Evolutionary conservation across 208 protist genomes (phyloP).

Genomic region (Leptomonas pyrrhocoris): DNA sequence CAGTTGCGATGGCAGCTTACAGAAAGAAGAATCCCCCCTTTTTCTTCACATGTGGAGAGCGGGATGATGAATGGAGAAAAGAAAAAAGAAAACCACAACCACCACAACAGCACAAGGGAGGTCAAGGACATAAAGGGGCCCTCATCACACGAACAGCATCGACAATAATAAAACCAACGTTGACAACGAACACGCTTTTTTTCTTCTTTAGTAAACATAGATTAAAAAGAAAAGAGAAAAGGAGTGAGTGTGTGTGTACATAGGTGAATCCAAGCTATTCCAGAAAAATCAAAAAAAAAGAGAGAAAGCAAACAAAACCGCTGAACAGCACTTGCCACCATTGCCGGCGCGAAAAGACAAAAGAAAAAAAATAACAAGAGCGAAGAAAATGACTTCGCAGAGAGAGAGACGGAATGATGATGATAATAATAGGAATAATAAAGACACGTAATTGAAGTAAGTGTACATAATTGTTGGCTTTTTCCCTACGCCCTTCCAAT

Average conservation of each 20-base stretch:
- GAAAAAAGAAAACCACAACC: neutral
- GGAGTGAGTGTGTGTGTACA: neutral
- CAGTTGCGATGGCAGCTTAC: too few relatives aligned
- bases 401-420: too few relatives aligned
- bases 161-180: neutral
- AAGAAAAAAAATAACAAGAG: neutral
- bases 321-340: too few relatives aligned
- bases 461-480: too few relatives aligned
- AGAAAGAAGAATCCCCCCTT: too few relatives aligned
- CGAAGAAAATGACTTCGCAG: too few relatives aligned
- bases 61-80: neutral
- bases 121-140: neutral
- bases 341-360: neutral
- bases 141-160: neutral
- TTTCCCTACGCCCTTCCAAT: too few relatives aligned
- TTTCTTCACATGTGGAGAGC: neutral
- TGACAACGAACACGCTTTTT: too few relatives aligned
- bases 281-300: neutral
- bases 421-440: too few relatives aligned
- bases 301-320: neutral
- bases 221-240: neutral
- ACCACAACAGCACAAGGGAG: neutral
- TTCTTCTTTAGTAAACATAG: too few relatives aligned
- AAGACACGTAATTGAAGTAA: too few relatives aligned
- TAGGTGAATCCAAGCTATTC: neutral